Conservation (phyloP, 2,329 filamentous ascomycete species). For the Colletotrichum viniferum region DNA sequence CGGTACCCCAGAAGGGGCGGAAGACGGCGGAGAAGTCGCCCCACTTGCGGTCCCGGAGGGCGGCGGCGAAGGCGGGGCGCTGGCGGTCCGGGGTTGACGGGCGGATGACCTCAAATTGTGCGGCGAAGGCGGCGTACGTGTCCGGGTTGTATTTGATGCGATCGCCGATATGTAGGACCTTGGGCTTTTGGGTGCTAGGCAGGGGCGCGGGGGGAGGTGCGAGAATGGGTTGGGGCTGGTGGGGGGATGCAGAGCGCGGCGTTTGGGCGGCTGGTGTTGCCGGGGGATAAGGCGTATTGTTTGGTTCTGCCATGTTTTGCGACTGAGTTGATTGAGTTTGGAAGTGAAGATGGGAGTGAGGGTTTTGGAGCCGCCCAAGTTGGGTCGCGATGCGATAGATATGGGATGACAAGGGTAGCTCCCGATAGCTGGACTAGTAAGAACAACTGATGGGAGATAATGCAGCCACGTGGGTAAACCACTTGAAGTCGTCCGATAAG, state of each 20-base stretch:
- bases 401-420: background rate
- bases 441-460: background rate
- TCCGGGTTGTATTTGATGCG: constrained; percentile 53
- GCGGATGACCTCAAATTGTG: constrained; percentile 54
- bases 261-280: constrained; percentile 34
- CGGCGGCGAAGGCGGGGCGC: constrained; percentile 52
- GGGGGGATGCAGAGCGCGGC: constrained; percentile 48
- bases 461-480: background rate
- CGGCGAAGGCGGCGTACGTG: constrained; percentile 47
- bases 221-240: constrained; percentile 25
- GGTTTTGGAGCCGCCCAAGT: background rate
- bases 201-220: constrained; percentile 27
- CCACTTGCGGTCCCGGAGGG: constrained; percentile 56
- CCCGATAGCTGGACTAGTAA: background rate
- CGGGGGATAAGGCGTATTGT: constrained; percentile 50
- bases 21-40: constrained; percentile 60
- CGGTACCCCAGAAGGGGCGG: constrained; percentile 66
- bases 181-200: constrained; percentile 39
- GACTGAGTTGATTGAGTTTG: background rate
- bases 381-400: background rate
- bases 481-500: constrained; percentile 1
- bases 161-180: constrained; percentile 80
- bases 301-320: constrained; percentile 47
- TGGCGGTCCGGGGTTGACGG: constrained; percentile 54
- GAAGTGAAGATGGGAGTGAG: background rate